Evolutionary conservation across 2,329 filamentous ascomycete genomes (phyloP).

Genomic region (Aureobasidium leucospermi): DNA sequence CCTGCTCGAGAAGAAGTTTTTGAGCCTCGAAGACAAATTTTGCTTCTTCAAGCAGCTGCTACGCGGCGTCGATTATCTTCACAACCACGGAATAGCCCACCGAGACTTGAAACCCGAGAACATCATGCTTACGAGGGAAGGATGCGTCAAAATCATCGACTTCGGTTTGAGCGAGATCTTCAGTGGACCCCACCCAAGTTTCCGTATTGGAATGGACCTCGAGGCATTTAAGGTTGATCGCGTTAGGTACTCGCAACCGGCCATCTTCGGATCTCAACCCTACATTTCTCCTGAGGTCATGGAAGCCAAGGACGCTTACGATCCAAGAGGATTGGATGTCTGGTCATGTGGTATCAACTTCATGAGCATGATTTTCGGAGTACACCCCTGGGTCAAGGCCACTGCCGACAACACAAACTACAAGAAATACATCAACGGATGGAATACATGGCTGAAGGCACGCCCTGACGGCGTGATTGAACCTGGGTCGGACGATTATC

Average conservation of each 20-base stretch:
- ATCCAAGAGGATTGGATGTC: conserved; percentile 73
- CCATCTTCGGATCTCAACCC: conserved; percentile 76
- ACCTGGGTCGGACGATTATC: conserved; percentile 43
- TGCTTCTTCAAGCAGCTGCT: conserved; percentile 88
- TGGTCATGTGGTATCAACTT: conserved; percentile 83
- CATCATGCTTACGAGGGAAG: conserved; percentile 67
- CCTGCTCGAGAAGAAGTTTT: conserved; percentile 62
- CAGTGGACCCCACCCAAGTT: conserved; percentile 69
- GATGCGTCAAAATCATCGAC: conserved; percentile 83
- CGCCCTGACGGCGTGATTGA: conserved; percentile 43
- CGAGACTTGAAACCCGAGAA: conserved; percentile 90
- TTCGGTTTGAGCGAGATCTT: conserved; percentile 89
- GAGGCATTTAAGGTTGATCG: conserved; percentile 50
- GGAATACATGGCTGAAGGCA: conserved; percentile 58
- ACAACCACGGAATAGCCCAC: conserved; percentile 78
- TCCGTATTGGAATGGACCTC: conserved; percentile 65
- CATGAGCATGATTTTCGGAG: conserved; percentile 66
- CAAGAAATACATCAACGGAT: conserved; percentile 56
- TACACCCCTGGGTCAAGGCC: conserved; percentile 67
- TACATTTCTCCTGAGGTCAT: conserved; percentile 86
- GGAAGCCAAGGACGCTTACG: conserved; percentile 57
- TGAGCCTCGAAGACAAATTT: conserved; percentile 59
- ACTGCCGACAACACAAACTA: conserved; percentile 51
- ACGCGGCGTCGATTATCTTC: conserved; percentile 74
- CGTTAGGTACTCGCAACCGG: conserved; percentile 64